Percentiles rank a stretch among this genome's conserved stretches.
These are phyloP conservation scores for Oehlia diaphana DNA, from an alignment of 192 early-diverging fungal genomes.

Conservation along the genomic window DNA sequence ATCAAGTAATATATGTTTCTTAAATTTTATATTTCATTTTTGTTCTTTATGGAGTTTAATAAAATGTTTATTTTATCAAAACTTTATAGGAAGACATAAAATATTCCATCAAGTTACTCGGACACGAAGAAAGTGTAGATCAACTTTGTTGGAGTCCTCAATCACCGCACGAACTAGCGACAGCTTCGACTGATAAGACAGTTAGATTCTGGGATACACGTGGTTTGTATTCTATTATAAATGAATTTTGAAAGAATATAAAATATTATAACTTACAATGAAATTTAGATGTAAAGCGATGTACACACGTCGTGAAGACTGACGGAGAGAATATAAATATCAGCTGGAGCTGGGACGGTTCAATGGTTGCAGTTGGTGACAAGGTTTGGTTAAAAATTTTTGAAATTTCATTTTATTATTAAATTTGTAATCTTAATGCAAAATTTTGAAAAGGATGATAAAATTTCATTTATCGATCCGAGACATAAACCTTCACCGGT, in stretches of 20 bases:
- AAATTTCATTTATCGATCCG: constrained; percentile 77
- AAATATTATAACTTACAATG: no score
- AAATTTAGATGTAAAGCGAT: constrained; percentile 46
- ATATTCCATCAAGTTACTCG: constrained; percentile 65
- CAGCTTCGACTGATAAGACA: constrained; percentile 76
- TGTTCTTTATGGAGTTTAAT: not conserved
- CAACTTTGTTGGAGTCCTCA: constrained; percentile 80
- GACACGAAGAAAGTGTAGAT: constrained; percentile 78
- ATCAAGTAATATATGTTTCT: not conserved
- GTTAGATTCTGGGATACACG: constrained; percentile 82
- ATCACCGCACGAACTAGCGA: constrained; percentile 67
- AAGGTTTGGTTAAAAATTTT: constrained; percentile 48
- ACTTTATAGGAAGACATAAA: constrained; percentile 50
- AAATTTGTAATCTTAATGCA: not conserved
- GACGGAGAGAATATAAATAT: constrained; percentile 85
- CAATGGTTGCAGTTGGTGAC: constrained; percentile 77
- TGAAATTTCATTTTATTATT: not conserved
- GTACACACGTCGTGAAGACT: constrained; percentile 60
- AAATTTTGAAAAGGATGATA: constrained; percentile 56
- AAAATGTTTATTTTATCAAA: not conserved
- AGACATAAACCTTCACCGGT: constrained; percentile 24
- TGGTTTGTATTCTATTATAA: constrained; percentile 41
- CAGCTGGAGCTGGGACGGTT: constrained; percentile 79
- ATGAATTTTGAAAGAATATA: no score
- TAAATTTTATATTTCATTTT: not conserved